Evolutionary conservation across 2,329 filamentous ascomycete species (phyloP).

Genomic region (Sporothrix mexicana): DNA sequence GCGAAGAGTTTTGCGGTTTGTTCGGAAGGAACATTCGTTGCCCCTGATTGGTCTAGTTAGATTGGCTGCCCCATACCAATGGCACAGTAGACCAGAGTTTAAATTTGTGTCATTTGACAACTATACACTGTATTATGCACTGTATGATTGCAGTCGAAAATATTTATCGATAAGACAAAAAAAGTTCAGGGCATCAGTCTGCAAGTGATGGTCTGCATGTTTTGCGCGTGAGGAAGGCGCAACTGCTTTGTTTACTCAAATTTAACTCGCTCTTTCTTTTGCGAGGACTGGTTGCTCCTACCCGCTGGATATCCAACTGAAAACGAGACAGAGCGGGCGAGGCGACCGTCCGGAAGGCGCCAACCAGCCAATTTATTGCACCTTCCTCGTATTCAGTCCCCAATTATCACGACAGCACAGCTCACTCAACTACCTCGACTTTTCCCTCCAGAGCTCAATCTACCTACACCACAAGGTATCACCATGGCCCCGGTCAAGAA

Average conservation of each 20-base stretch:
- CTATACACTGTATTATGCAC: neutral
- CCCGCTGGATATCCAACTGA: neutral
- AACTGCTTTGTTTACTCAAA: conserved; percentile 15
- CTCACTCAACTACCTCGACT: neutral
- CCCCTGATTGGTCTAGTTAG: conserved; percentile 41
- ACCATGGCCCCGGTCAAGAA: conserved; percentile 45
- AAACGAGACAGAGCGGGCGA: neutral
- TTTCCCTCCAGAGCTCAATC: neutral
- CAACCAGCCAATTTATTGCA: neutral
- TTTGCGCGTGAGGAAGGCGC: conserved; percentile 25
- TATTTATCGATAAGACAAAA: conserved; percentile 35
- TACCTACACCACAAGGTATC: neutral
- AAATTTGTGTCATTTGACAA: neutral
- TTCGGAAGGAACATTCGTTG: conserved; percentile 34
- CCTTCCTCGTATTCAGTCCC: neutral
- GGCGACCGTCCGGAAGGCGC: neutral
- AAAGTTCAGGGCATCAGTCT: conserved; percentile 28
- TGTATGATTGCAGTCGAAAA: neutral
- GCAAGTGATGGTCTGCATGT: neutral
- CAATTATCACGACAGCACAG: neutral
- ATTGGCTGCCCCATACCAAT: neutral
- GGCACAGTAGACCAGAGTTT: neutral
- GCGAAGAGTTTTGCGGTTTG: conserved; percentile 30
- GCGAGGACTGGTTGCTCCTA: neutral
- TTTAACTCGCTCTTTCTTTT: neutral